Base-by-base conservation (phyloP, 1,284 basidiomycete genomes). In the Apiotrichum porosum region DNA sequence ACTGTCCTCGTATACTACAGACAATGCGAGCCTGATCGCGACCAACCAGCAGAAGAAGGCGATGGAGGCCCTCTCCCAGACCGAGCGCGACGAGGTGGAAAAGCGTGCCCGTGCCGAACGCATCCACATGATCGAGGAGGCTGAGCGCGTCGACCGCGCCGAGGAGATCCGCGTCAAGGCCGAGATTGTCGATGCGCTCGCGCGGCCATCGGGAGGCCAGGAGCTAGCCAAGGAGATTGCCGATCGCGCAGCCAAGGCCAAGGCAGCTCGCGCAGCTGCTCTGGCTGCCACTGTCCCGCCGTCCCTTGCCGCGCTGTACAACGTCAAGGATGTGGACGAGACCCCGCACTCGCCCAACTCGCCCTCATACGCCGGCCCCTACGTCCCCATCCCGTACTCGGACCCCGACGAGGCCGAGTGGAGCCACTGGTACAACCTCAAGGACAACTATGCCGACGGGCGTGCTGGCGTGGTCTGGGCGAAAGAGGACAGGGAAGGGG, bases 21-120 rank as follows among this genome's bases (percentile, higher is more conserved):
- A 88, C 57, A 95, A 95, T 65, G 84, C 85, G 2, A 78, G 81
- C 0, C 71, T 85, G 23, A 94, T 89, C 49, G 84, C 87, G 74
- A 86, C 26, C 79, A 82, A 66, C 83, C 87, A 57, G 81, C 86
- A 58, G 85, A 91, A 42, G 75, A 78, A 33, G 80, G 86, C 44
- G 76, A 82, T 58, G 37, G 67, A 67, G 40, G 49, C 50, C 38
- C 47, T 58, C 30, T 59, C 65, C 34, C 65, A 64, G 17, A 75
- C 78, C 42, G 86, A 88, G 63, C 80, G 83, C 42, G 84, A 88
- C 71, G 77, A 80, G 35, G 79, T 85, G 37, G 86, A 85, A 17
- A 77, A 79, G 34, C 82, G 85, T 56, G 78, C 83, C 30, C 78
- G 81, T n/a, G 88, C 68, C 76, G 85, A 61, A 83, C 63, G 69